Conservation (phyloP, 768 basidiomycete genomes). For the Auricularia heimuer region DNA sequence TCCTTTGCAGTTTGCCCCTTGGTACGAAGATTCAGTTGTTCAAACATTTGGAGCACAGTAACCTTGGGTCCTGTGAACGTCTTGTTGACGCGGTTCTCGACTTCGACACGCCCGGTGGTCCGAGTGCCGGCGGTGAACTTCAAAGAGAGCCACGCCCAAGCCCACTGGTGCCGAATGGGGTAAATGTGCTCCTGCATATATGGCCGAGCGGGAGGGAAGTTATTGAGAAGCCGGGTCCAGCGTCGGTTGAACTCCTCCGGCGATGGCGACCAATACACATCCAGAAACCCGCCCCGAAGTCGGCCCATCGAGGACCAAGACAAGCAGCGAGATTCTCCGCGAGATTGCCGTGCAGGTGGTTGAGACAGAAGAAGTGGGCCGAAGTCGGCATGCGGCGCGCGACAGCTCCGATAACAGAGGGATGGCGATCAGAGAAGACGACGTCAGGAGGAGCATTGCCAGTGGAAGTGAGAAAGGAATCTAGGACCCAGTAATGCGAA, state of each 20-base stretch:
- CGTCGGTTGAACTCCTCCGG: conserved; percentile 14
- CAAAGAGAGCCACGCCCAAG: conserved; percentile 22
- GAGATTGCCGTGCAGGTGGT: conserved; percentile 24
- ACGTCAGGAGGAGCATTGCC: not conserved
- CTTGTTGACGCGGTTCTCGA: conserved; percentile 23
- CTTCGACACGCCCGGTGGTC: conserved; percentile 25
- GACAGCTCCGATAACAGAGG: conserved; percentile 14
- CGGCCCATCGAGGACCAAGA: conserved; percentile 8
- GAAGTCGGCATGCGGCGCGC: conserved; percentile 14
- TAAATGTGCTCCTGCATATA: conserved; percentile 24
- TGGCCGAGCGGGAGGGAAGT: conserved; percentile 10
- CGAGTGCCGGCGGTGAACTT: conserved; percentile 25
- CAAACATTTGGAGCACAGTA: conserved; percentile 15
- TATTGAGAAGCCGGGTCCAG: not conserved
- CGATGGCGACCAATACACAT: conserved; percentile 20
- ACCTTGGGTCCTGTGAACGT: conserved; percentile 18
- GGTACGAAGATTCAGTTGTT: conserved; percentile 18
- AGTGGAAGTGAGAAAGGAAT: not conserved
- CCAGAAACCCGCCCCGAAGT: conserved; percentile 18
- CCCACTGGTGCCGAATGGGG: conserved; percentile 24
- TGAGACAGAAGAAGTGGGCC: conserved; percentile 21
- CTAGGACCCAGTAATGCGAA: not conserved
- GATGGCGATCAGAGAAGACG: conserved; percentile 7
- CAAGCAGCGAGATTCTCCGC: conserved; percentile 11
- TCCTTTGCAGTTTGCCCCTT: conserved; percentile 13